phyloP scores from a whole-genome alignment of 495 filamentous ascomycete genomes.

The Neurospora sp. region DNA sequence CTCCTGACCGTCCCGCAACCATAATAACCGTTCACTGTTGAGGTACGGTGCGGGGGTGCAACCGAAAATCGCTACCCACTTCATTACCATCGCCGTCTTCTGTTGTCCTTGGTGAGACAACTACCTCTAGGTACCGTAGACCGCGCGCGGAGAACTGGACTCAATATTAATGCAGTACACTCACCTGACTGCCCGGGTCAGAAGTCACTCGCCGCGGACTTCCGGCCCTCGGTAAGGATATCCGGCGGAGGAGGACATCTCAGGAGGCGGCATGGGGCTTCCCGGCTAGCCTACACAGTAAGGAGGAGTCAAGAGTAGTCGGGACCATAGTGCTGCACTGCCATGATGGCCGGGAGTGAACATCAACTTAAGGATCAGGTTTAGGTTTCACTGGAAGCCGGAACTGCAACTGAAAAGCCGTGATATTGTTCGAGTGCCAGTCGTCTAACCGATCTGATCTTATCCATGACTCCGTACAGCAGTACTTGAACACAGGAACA shows the following conservation, averaged over 20 bases:
- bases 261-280: neutral
- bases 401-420: neutral
- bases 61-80: neutral
- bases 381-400: neutral
- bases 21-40: neutral
- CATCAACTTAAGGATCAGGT: neutral
- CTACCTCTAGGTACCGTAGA: neutral
- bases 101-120: neutral
- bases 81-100: neutral
- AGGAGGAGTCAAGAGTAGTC: neutral
- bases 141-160: neutral
- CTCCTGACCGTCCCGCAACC: neutral
- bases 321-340: neutral
- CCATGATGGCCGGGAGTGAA: neutral
- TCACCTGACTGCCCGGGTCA: neutral
- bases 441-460: neutral
- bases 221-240: neutral
- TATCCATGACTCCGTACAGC: neutral
- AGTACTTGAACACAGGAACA: neutral
- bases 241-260: neutral
- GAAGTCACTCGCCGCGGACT: neutral
- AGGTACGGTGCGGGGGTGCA: neutral
- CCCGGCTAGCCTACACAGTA: neutral
- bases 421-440: neutral
- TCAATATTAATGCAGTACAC: neutral